Evolutionary conservation across 257 asterid species (phyloP).

Genomic region (Solanum sejunctum): DNA sequence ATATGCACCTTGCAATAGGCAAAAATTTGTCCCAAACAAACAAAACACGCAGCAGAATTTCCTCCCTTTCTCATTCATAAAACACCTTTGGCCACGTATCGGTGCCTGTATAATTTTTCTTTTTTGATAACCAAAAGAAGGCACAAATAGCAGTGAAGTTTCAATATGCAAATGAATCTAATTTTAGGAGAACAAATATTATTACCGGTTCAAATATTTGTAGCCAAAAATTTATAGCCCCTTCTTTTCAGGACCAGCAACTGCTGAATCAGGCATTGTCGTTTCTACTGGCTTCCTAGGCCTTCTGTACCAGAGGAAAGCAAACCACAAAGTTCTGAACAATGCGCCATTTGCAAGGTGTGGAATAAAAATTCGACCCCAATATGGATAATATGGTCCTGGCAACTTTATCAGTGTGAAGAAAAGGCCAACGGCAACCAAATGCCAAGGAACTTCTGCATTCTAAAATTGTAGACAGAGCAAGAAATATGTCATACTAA

Average conservation of each 20-base stretch:
- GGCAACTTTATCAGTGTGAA: constrained; percentile 66
- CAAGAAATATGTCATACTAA: not conserved
- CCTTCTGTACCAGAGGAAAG: constrained; percentile 51
- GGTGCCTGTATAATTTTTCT: not conserved
- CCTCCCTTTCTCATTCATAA: not conserved
- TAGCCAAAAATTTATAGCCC: not conserved
- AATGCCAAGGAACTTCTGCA: constrained; percentile 91
- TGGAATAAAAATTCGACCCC: constrained; percentile 88
- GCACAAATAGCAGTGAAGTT: not conserved
- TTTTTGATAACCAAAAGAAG: not conserved
- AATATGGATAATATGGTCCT: constrained; percentile 89
- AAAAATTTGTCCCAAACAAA: not conserved
- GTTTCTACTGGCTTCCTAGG: constrained; percentile 28
- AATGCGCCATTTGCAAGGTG: constrained; percentile 82
- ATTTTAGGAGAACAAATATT: not conserved
- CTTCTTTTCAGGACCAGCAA: constrained; percentile 8
- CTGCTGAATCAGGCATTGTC: constrained; percentile 5
- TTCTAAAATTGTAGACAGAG: constrained; percentile 25
- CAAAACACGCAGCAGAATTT: not conserved
- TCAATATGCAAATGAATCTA: not conserved
- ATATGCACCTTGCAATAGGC: not conserved
- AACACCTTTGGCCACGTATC: not conserved
- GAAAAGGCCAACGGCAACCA: constrained; percentile 35
- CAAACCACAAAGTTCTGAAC: constrained; percentile 69
- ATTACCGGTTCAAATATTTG: not conserved